phyloP scores from a whole-genome alignment of 116 monocot species.

The Thalassia testudinum region DNA sequence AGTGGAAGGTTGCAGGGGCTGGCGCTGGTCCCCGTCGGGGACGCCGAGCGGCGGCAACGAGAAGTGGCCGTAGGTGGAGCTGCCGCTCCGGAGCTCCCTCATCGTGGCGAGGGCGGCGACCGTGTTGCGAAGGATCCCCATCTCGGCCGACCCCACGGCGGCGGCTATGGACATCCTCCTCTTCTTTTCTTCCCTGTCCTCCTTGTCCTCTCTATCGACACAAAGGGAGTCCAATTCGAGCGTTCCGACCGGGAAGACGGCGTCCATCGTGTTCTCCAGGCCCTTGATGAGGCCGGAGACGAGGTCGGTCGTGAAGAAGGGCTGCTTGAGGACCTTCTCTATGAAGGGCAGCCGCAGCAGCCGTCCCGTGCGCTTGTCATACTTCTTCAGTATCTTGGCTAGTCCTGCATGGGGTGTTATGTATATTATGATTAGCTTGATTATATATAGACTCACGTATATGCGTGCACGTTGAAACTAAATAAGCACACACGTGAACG shows the following conservation, averaged over 20 bases:
- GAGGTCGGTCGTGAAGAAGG: constrained; percentile 86
- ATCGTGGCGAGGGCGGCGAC: constrained; percentile 70
- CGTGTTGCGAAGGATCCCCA: constrained; percentile 57
- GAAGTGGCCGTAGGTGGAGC: constrained; percentile 73
- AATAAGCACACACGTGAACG: no score
- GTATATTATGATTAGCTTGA: no score
- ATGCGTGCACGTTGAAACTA: no score
- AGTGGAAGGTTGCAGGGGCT: constrained; percentile 26
- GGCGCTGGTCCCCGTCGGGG: constrained; percentile 31
- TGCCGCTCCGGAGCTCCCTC: constrained; percentile 56
- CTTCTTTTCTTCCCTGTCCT: not conserved
- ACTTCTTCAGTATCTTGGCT: constrained; percentile 95
- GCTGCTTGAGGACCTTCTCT: constrained; percentile 67
- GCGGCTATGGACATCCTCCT: not conserved
- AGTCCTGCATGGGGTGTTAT: no score
- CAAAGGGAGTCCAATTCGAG: not conserved
- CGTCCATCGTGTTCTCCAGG: constrained; percentile 63
- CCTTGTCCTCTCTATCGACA: not conserved
- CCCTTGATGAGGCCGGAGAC: constrained; percentile 70
- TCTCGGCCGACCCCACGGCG: constrained; percentile 4
- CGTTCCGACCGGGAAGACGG: constrained; percentile 17
- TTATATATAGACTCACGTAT: no score
- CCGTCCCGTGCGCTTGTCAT: constrained; percentile 76
- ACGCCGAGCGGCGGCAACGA: constrained; percentile 67
- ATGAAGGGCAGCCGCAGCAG: constrained; percentile 67